Evolutionary conservation across 2,329 filamentous ascomycete species (phyloP), one percentile per base, ranked within the genome.

Genomic region (Saccharata proteae): DNA sequence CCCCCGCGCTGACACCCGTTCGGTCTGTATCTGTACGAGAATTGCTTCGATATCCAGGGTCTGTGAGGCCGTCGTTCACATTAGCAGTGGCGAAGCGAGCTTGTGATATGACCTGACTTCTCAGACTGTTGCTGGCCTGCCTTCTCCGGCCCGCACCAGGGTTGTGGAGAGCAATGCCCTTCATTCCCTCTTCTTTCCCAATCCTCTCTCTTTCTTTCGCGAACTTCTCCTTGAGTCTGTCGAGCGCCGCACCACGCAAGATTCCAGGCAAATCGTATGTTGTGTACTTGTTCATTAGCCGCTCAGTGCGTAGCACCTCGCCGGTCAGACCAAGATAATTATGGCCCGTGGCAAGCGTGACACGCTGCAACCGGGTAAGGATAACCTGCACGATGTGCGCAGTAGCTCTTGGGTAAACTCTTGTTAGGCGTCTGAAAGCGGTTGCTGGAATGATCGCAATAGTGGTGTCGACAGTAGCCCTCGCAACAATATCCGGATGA

Each of bases 351-450:
- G 86, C 81, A 32, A 98, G 73, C 0, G 90, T 98, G 3, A 98
- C 92, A 43, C 92, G 69, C 51, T 98, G 88, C 30, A 98, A 77
- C 29, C 92, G 74, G 3, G 92, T 94, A 18, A 98, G 61, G 38
- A 98, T 98, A 26, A 98, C 88, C 50, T 98, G 90, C 5, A 98
- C 85, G 40, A 98, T 96, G 48, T 98, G 92, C 2, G 90, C 80
- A 2, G 90, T 94, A 7, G 92, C 86, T 59, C 92, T 93, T 7
- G 90, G 90, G 45, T 96, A 98, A 15, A 94, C 78, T 48, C 83
- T 76, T 30, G 93, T 98, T 31, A 98, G 64, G 6, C 92, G 77
- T 32, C 85, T 76, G 46, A 98, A 98, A 3, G 90, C 92, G 50
- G 85, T 93, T 1, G 90, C 90, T 1, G 92, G 92, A 35, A 98